These are phyloP conservation scores for Leccinum subtestaceum DNA, from an alignment of 768 basidiomycete genomes.

Conservation along the genomic window DNA sequence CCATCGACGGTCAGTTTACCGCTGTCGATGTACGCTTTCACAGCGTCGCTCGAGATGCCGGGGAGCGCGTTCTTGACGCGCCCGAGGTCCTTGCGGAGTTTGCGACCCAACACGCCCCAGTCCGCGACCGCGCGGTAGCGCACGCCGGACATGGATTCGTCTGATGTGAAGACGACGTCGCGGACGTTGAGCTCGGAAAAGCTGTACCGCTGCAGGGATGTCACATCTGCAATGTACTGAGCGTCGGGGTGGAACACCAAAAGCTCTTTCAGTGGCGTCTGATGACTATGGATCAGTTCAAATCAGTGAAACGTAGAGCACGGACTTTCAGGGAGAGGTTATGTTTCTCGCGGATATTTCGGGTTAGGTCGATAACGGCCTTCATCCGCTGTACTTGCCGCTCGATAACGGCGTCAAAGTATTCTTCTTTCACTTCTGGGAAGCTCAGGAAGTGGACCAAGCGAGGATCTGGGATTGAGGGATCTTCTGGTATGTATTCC, in stretches of 20 bases:
- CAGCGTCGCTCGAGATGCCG: slow-evolving; percentile 71
- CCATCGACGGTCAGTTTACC: slow-evolving; percentile 86
- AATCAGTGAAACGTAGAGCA: background rate
- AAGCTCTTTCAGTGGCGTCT: slow-evolving; percentile 92
- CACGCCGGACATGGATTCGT: slow-evolving; percentile 83
- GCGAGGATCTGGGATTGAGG: slow-evolving; percentile 72
- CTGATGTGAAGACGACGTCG: slow-evolving; percentile 82
- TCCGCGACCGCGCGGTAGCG: slow-evolving; percentile 91
- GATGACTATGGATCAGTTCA: slow-evolving; percentile 1
- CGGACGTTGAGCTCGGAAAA: slow-evolving; percentile 95
- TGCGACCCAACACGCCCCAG: slow-evolving; percentile 91
- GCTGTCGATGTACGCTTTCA: slow-evolving; percentile 71
- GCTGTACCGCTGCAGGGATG: slow-evolving; percentile 82
- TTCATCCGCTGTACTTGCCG: slow-evolving; percentile 95
- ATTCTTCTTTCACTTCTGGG: slow-evolving; percentile 91
- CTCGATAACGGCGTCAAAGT: slow-evolving; percentile 92
- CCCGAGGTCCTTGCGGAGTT: slow-evolving; percentile 86
- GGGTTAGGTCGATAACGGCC: slow-evolving; percentile 87
- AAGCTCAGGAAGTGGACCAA: slow-evolving; percentile 95
- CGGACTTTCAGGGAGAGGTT: slow-evolving; percentile 85
- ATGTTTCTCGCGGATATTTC: slow-evolving; percentile 84
- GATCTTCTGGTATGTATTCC: slow-evolving; percentile 78
- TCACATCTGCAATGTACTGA: slow-evolving; percentile 82
- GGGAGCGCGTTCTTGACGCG: slow-evolving; percentile 90
- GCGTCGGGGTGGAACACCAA: slow-evolving; percentile 88